Base-by-base conservation (phyloP, 2,329 filamentous ascomycete genomes). In the Fusarium sp. region DNA sequence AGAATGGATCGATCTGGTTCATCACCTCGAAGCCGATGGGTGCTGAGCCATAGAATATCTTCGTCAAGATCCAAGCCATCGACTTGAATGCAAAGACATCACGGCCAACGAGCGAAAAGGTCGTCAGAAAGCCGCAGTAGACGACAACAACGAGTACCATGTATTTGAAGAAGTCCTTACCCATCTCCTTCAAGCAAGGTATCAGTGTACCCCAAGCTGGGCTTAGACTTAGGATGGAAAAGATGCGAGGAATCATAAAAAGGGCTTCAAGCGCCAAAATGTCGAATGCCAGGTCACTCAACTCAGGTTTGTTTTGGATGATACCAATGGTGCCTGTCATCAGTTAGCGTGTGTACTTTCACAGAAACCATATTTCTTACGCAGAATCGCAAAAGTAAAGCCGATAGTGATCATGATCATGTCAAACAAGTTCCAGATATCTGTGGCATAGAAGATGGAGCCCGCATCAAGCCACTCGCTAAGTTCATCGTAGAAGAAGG, bases 171-270 rank as follows among this genome's bases (percentile, higher is more conserved):
- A 97, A 97, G 77, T 97, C 94, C 80, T 94, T 95, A 41, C 92
- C 92, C 94, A 98, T 98, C 78, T 95, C 93, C 78, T 96, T 96
- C 53, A 98, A 85, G 69, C 94, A 97, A 0, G 94, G 94, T 64
- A 98, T 94, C 51, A 96, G 80, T 1, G 92, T 96, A 44, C 93
- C 94, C 86, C 96, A 98, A 78, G 97, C 97, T 2, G 93, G 93
- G 74, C 94, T 94, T 69, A 98, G 80, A 77, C 92, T 95, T 68
- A 97, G 85, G 55, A 98, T 87, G 16, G 94, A 97, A 81, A 92
- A 97, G 72, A 97, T 92, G 65, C 93, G 91, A 18, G 94, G 94
- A 22, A 97, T 92, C 80, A 98, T 90, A 78, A 98, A 95, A 12
- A 98, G 85, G 1, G 94, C 94, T 79, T 97, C 93, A 16, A 98